Percentiles rank a stretch among this genome's conserved stretches.
Conservation (phyloP, 768 basidiomycete species). For the Auricularia sp. region DNA sequence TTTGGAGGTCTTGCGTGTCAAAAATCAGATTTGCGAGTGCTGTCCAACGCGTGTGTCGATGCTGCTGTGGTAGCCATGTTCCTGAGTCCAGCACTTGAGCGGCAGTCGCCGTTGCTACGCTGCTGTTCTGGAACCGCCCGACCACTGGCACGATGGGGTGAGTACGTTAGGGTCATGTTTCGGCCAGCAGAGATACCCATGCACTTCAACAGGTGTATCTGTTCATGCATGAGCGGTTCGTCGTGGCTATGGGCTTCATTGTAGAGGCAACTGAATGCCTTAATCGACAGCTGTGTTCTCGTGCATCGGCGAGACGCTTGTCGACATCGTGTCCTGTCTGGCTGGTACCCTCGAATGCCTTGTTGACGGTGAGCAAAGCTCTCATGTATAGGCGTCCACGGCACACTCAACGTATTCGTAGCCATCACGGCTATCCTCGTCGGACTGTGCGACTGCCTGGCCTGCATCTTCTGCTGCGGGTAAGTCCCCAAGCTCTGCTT, state of each 20-base stretch:
- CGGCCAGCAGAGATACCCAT: constrained; percentile 5
- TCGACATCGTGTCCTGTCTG: constrained; percentile 29
- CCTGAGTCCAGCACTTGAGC: not conserved
- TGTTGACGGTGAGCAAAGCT: constrained; percentile 28
- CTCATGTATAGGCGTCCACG: not conserved
- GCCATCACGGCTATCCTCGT: constrained; percentile 34
- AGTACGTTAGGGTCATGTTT: constrained; percentile 9
- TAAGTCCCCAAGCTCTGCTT: constrained; percentile 11
- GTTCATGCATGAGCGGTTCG: constrained; percentile 12
- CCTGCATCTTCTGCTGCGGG: constrained; percentile 35
- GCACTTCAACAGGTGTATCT: constrained; percentile 3
- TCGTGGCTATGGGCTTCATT: no score
- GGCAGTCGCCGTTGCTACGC: not conserved
- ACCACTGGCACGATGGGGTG: constrained; percentile 12
- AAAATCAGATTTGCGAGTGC: not conserved
- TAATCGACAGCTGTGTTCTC: constrained; percentile 21
- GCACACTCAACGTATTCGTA: constrained; percentile 10
- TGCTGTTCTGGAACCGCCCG: not conserved
- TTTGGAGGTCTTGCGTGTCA: not conserved
- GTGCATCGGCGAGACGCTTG: constrained; percentile 36
- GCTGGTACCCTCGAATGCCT: constrained; percentile 39
- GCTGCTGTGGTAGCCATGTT: not conserved
- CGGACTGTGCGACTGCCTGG: constrained; percentile 34
- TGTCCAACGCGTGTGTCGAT: not conserved
- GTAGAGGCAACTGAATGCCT: no score